phyloP scores from a whole-genome alignment of 2,329 filamentous ascomycete species.

The Dactylellina parvicollis region DNA sequence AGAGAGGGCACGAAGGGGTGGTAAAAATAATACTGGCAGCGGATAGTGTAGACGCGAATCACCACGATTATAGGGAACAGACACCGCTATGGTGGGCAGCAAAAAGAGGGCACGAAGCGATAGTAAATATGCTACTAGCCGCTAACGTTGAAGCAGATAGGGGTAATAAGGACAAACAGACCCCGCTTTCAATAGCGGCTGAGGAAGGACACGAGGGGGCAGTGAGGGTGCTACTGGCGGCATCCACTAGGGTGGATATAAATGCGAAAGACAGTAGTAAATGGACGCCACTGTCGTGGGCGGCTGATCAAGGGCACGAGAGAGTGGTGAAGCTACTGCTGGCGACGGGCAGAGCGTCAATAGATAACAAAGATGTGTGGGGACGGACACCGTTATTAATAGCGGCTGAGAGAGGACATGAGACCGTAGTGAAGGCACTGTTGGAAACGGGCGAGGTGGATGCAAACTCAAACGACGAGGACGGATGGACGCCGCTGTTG shows the following conservation, averaged over 20 bases:
- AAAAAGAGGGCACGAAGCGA: neutral
- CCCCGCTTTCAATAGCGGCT: neutral
- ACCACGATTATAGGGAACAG: neutral
- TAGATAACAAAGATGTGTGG: neutral
- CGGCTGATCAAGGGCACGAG: neutral
- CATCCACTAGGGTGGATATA: neutral
- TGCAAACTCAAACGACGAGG: neutral
- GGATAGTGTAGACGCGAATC: too few relatives aligned
- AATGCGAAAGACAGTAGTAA: neutral
- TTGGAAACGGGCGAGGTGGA: neutral
- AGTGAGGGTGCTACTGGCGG: neutral
- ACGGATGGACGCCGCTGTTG: constrained; percentile 14
- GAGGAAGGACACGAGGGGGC: neutral
- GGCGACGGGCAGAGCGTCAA: neutral
- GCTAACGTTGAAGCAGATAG: neutral
- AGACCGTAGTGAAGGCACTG: neutral
- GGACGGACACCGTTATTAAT: neutral
- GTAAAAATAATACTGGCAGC: neutral
- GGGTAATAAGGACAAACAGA: neutral
- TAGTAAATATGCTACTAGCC: neutral
- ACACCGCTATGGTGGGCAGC: neutral
- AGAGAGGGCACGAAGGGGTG: neutral
- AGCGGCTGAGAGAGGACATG: neutral
- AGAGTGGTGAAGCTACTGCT: neutral
- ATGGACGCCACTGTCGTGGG: neutral